Conservation (phyloP, 352 stramenopile species). For the Lagenidium giganteum region DNA sequence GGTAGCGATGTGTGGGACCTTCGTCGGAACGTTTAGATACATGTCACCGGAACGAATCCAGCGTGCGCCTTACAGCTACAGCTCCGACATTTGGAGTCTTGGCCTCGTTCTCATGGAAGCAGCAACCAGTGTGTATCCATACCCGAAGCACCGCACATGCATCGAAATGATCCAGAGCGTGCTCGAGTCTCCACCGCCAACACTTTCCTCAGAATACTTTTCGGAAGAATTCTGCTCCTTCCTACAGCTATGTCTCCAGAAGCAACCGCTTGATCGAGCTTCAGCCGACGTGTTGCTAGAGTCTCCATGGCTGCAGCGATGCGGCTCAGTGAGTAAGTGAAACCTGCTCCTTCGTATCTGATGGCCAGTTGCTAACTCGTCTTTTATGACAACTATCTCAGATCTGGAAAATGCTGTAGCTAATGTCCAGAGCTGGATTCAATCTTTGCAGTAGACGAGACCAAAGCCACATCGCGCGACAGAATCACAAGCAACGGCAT, state of each 20-base stretch:
- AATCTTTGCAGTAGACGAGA: slow-evolving; percentile 42
- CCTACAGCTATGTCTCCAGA: slow-evolving; percentile 55
- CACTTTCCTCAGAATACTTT: slow-evolving; percentile 62
- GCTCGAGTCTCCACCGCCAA: slow-evolving; percentile 59
- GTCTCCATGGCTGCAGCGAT: slow-evolving; percentile 71
- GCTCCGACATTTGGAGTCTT: slow-evolving; percentile 92
- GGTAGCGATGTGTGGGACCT: slow-evolving; percentile 91
- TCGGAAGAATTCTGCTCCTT: slow-evolving; percentile 74
- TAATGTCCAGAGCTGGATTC: slow-evolving; percentile 72
- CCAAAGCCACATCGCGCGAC: too few relatives aligned
- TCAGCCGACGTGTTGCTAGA: slow-evolving; percentile 55
- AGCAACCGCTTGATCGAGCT: slow-evolving; percentile 56
- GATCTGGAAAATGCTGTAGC: slow-evolving; percentile 27
- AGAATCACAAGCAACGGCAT: too few relatives aligned
- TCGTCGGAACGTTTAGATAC: slow-evolving; percentile 92
- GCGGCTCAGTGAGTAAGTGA: slow-evolving; percentile 56
- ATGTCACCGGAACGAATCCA: slow-evolving; percentile 91
- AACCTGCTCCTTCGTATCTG: too few relatives aligned
- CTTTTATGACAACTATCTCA: slow-evolving; percentile 1
- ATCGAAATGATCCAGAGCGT: slow-evolving; percentile 86
- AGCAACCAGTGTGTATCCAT: slow-evolving; percentile 85
- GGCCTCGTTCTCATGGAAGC: slow-evolving; percentile 91
- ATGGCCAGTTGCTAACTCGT: too few relatives aligned
- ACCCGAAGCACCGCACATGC: slow-evolving; percentile 70
- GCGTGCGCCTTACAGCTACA: slow-evolving; percentile 84